phyloP scores from a whole-genome alignment of 495 filamentous ascomycete species.

The Hypoxylon fuscum region DNA sequence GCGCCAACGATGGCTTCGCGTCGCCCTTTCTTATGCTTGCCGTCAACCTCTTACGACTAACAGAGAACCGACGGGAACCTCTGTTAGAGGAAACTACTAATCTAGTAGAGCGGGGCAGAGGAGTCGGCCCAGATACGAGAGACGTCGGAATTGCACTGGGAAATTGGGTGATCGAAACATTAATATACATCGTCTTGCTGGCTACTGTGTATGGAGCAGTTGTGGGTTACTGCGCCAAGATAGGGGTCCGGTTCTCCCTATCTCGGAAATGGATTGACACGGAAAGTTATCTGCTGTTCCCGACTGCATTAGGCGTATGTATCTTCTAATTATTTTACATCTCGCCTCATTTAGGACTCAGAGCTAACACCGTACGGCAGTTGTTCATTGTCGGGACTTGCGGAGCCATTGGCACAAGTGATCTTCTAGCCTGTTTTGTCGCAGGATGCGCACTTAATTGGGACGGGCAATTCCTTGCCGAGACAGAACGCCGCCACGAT shows the following conservation, averaged over 20 bases:
- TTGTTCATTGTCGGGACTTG: constrained; percentile 81
- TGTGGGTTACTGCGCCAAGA: constrained; percentile 72
- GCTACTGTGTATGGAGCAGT: constrained; percentile 75
- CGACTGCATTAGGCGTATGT: constrained; percentile 80
- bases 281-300: constrained; percentile 87
- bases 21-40: constrained; percentile 68
- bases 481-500: constrained; percentile 75
- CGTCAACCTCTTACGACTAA: constrained; percentile 63
- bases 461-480: constrained; percentile 86
- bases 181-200: constrained; percentile 78
- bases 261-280: constrained; percentile 77
- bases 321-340: constrained; percentile 1
- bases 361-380: constrained; percentile 22
- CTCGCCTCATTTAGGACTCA: neutral
- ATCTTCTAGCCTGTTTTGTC: constrained; percentile 90
- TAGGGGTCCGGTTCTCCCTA: constrained; percentile 66
- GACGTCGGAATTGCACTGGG: constrained; percentile 75
- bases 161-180: constrained; percentile 84
- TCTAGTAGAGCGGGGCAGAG: constrained; percentile 61
- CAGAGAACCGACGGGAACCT: constrained; percentile 47
- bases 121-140: constrained; percentile 53
- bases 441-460: constrained; percentile 88
- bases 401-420: constrained; percentile 85
- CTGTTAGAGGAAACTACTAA: constrained; percentile 49
- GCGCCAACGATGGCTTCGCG: constrained; percentile 69